These are phyloP conservation scores for Chaetomium strumarium DNA, from an alignment of 2,329 filamentous ascomycete species.

Conservation along the genomic window DNA sequence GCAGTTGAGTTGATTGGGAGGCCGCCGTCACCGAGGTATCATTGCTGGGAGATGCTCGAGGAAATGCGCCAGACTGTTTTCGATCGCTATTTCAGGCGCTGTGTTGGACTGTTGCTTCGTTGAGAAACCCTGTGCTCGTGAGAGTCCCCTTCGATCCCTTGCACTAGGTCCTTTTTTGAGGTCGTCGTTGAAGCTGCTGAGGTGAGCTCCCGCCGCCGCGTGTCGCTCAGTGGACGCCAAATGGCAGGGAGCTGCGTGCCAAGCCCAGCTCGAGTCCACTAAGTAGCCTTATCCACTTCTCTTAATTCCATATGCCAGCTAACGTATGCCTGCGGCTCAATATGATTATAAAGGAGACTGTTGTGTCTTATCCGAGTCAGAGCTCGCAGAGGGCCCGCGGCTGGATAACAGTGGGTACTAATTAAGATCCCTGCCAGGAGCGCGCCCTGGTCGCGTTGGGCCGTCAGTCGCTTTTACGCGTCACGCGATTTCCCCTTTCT, in stretches of 20 bases:
- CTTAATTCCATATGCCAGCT: conserved; percentile 1
- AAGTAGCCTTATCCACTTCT: neutral
- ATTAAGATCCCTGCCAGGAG: conserved; percentile 23
- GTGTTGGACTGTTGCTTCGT: neutral
- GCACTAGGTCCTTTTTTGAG: neutral
- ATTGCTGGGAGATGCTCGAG: conserved; percentile 13
- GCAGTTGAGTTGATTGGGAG: conserved; percentile 8
- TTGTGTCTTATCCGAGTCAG: conserved; percentile 1
- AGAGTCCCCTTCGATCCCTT: too few species aligned
- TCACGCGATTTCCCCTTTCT: conserved; percentile 18
- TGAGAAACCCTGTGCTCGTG: too few species aligned
- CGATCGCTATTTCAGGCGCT: neutral
- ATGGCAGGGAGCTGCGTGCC: conserved; percentile 12
- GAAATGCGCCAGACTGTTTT: neutral
- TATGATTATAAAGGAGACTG: neutral
- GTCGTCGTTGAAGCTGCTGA: neutral
- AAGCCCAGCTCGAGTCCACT: neutral
- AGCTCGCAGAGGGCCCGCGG: neutral
- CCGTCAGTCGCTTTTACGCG: conserved; percentile 18
- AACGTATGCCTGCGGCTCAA: neutral
- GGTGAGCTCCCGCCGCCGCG: conserved; percentile 6
- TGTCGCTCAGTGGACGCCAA: neutral
- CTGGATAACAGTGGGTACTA: conserved; percentile 6
- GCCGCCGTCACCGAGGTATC: conserved; percentile 23
- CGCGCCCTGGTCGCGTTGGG: conserved; percentile 19